Base-by-base conservation (phyloP, 495 filamentous ascomycete genomes). In the Diplogelasinospora grovesii region DNA sequence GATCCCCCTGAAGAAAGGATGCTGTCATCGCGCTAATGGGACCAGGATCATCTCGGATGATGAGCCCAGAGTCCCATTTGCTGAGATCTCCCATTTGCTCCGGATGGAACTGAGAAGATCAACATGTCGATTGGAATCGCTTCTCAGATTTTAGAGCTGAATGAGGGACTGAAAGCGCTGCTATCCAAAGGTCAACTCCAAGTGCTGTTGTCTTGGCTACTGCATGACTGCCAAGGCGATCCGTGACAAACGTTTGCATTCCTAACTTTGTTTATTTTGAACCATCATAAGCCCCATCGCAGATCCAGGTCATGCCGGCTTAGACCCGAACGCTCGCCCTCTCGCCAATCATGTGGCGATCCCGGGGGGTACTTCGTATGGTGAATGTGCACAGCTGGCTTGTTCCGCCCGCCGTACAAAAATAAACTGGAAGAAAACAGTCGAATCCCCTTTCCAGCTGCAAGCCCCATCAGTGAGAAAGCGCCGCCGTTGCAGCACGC, bases 211-310 rank as follows among this genome's bases (percentile, higher is more conserved):
- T n/a, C n/a, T n/a, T n/a, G n/a, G n/a, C n/a, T n/a, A n/a, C n/a
- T n/a, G n/a, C n/a, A n/a, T n/a, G n/a, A n/a, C n/a, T n/a, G n/a
- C n/a, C n/a, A n/a, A n/a, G n/a, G n/a, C n/a, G n/a, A n/a, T n/a
- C n/a, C n/a, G n/a, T n/a, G 28, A 22, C 19, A 19, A 15, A 22
- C 32, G 18, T 15, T 23, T 50, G 48, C 48, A 43, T 57, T 51
- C 56, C 48, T 57, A 36, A 40, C 33, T 43, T 51, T 56, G 55
- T 60, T 57, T 57, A 36, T 57, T 57, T 50, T 56, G 54, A 52
- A 54, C 45, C 39, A 45, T 34, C 31, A 36, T 49, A 44, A 26
- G 27, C 30, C 22, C 37, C 34, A n/a, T n/a, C n/a, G n/a, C n/a
- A n/a, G n/a, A 34, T 41, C 39, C 45, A 46, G 29, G 30, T 45